These are phyloP conservation scores for Penstemon barbatus DNA, from an alignment of 257 asterid species.

Conservation along the genomic window DNA sequence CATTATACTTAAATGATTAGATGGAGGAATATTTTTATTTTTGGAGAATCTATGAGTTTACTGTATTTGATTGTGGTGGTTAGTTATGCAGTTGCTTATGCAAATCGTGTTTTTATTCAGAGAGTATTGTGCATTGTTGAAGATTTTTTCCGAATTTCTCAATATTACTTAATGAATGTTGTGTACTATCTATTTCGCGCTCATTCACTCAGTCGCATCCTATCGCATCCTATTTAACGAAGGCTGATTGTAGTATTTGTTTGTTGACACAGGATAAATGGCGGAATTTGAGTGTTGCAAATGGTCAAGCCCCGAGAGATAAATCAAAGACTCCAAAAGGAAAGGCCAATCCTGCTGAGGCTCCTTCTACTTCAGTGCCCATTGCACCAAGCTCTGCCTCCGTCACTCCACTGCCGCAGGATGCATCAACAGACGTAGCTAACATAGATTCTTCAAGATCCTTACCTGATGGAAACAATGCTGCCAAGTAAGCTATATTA, in stretches of 20 bases:
- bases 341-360: constrained; percentile 50
- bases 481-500: constrained; percentile 55
- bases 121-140: too few species aligned
- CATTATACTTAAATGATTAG: too few species aligned
- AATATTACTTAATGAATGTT: too few species aligned
- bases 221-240: too few species aligned
- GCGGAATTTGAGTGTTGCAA: constrained; percentile 83
- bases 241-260: not conserved
- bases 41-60: too few species aligned
- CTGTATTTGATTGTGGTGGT: too few species aligned
- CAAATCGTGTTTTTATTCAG: too few species aligned
- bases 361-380: constrained; percentile 46
- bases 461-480: constrained; percentile 56
- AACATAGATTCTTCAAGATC: constrained; percentile 53
- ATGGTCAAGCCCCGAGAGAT: constrained; percentile 62
- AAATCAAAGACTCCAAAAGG: constrained; percentile 56
- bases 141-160: too few species aligned
- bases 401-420: constrained; percentile 45
- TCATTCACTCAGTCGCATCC: too few species aligned
- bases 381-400: constrained; percentile 37
- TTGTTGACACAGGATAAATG: constrained; percentile 72
- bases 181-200: too few species aligned
- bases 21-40: too few species aligned
- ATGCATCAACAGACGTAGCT: constrained; percentile 40
- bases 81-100: too few species aligned